Percentiles rank a stretch among this genome's conserved stretches.
phyloP scores from a whole-genome alignment of 768 basidiomycete species.

The Kwoniella europaea region DNA sequence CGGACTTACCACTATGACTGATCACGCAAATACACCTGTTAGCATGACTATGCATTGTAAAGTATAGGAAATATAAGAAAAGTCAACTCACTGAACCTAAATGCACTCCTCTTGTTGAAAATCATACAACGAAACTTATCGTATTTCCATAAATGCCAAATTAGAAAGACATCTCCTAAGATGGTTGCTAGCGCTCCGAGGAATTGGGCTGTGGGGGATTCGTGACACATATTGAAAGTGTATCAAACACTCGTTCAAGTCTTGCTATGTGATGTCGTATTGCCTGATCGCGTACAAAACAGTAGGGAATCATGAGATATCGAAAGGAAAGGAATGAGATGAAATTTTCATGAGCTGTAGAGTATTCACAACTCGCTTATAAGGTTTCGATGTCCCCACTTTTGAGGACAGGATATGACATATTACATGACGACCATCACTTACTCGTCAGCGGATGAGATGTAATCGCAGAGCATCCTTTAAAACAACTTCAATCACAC shows the following conservation, averaged over 20 bases:
- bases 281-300: no score
- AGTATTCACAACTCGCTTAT: no score
- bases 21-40: not conserved
- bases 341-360: no score
- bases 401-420: no score
- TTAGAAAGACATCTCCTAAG: conserved; percentile 29
- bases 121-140: conserved; percentile 37
- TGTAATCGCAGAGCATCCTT: not conserved
- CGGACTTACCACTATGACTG: conserved; percentile 17
- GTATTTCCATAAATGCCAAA: conserved; percentile 45
- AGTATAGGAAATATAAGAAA: no score
- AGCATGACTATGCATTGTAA: not conserved
- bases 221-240: conserved; percentile 33
- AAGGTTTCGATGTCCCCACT: no score
- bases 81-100: conserved; percentile 38
- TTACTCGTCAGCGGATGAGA: not conserved
- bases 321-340: no score
- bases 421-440: not conserved
- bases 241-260: not conserved
- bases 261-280: no score
- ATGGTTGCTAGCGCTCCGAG: conserved; percentile 38
- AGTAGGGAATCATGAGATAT: no score
- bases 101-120: conserved; percentile 27
- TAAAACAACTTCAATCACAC: not conserved
- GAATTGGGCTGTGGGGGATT: conserved; percentile 36